A percentile compares a stretch with the other conserved stretches of the same genome.
phyloP scores from a whole-genome alignment of 768 basidiomycete genomes.

The Boletus coccyginus region DNA sequence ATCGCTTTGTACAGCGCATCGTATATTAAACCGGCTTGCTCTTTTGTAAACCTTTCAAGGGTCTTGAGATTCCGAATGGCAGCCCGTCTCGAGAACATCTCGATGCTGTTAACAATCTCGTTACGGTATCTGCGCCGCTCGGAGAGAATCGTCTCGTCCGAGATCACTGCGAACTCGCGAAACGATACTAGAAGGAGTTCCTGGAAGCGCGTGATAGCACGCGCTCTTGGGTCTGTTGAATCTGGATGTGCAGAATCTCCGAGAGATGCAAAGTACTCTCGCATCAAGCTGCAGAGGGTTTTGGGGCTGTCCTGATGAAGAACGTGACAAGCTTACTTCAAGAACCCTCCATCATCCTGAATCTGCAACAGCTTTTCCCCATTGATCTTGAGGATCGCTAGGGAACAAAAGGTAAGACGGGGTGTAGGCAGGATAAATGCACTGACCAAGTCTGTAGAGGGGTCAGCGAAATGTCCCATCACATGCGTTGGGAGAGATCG shows the following conservation, averaged over 20 bases:
- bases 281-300: constrained; percentile 67
- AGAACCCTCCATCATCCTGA: constrained; percentile 95
- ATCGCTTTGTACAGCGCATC: constrained; percentile 87
- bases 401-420: constrained; percentile 10
- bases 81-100: constrained; percentile 90
- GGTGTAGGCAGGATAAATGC: not conserved
- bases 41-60: constrained; percentile 79
- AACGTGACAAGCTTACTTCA: constrained; percentile 59
- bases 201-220: constrained; percentile 96
- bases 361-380: constrained; percentile 88
- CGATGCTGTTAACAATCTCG: constrained; percentile 90
- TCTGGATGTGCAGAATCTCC: constrained; percentile 93
- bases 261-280: constrained; percentile 90
- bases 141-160: constrained; percentile 86
- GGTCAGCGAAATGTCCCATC: constrained; percentile 7
- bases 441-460: constrained; percentile 54
- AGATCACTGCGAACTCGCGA: constrained; percentile 95
- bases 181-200: constrained; percentile 96
- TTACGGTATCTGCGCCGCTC: constrained; percentile 85
- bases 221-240: constrained; percentile 81
- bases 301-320: not conserved
- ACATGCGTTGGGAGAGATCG: constrained; percentile 8
- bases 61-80: constrained; percentile 84
- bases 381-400: constrained; percentile 97
- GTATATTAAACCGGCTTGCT: constrained; percentile 86